A percentile compares a stretch with the other conserved stretches of the same genome.
Evolutionary conservation across 2,329 filamentous ascomycete species (phyloP).

Genomic region (Xylariaceae sp.): DNA sequence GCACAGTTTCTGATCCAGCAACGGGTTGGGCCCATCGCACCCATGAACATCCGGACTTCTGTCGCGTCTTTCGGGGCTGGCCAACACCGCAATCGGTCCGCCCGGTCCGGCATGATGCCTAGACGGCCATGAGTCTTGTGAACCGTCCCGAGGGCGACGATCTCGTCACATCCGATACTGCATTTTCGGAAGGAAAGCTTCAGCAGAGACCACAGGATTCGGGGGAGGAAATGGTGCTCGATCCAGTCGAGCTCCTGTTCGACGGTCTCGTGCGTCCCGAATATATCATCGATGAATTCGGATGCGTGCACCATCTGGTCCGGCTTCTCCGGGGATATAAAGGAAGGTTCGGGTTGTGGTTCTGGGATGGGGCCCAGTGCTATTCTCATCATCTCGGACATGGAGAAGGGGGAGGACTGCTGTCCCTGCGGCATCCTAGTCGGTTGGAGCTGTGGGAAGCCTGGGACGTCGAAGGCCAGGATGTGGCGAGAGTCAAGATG

Average conservation of each 20-base stretch:
- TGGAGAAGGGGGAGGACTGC: neutral
- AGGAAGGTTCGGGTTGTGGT: neutral
- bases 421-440: neutral
- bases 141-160: neutral
- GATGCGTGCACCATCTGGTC: neutral
- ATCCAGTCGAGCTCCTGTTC: neutral
- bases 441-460: neutral
- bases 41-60: neutral
- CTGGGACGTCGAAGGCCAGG: neutral
- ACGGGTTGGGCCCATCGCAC: neutral
- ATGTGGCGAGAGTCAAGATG: neutral
- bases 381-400: neutral
- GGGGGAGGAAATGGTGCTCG: neutral
- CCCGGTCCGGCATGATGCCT: neutral
- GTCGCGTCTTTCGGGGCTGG: neutral
- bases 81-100: neutral
- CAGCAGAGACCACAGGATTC: neutral
- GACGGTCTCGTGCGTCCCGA: neutral
- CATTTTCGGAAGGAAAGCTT: neutral
- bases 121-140: neutral
- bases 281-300: neutral
- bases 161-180: neutral
- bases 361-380: neutral
- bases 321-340: too few relatives aligned
- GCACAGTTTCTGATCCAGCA: neutral